phyloP scores from a whole-genome alignment of 345 rosid species.

The Fremontodendron californicum region DNA sequence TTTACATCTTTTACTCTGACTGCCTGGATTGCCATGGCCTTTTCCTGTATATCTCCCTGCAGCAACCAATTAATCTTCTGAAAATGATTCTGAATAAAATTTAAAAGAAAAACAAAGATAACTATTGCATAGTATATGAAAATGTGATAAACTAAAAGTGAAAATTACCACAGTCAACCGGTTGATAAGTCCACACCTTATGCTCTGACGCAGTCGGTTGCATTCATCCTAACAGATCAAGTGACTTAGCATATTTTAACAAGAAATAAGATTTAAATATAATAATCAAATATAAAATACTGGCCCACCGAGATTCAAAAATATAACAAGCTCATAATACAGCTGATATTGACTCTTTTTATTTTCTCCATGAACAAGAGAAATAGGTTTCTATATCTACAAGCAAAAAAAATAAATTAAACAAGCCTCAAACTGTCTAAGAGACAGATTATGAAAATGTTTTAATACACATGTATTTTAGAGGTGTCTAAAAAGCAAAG shows the following conservation, averaged over 20 bases:
- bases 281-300: background rate
- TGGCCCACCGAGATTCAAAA: background rate
- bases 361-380: background rate
- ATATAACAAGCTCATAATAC: background rate
- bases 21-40: slow-evolving; percentile 81
- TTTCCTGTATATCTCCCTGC: slow-evolving; percentile 94
- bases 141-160: background rate
- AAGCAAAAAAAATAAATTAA: background rate
- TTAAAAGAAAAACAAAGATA: background rate
- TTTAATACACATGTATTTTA: background rate
- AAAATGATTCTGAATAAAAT: slow-evolving; percentile 8
- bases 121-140: background rate
- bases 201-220: slow-evolving; percentile 96
- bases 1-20: slow-evolving; percentile 96
- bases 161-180: slow-evolving; percentile 80
- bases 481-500: background rate
- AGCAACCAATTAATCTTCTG: slow-evolving; percentile 20
- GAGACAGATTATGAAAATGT: background rate
- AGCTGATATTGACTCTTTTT: background rate
- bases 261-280: background rate
- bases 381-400: background rate
- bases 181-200: slow-evolving; percentile 86
- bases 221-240: slow-evolving; percentile 81
- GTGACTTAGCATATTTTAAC: slow-evolving; percentile 10
- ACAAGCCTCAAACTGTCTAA: background rate